These are phyloP conservation scores for Kodamaea jinghongensis DNA, from an alignment of 805 yeast species.

Conservation along the genomic window DNA sequence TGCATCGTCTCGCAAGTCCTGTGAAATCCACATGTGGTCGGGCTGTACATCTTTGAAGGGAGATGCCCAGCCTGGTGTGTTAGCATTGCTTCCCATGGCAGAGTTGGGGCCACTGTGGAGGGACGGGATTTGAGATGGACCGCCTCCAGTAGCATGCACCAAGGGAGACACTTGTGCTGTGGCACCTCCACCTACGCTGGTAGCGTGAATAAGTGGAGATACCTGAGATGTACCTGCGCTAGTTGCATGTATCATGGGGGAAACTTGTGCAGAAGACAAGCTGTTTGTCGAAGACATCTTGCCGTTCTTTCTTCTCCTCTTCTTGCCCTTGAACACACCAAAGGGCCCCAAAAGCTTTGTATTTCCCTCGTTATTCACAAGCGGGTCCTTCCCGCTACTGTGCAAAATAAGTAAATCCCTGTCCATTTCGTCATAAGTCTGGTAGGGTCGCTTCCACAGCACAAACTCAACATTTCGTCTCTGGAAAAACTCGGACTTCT, in stretches of 20 bases:
- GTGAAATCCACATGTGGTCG: slow-evolving; percentile 68
- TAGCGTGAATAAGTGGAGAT: too few relatives aligned
- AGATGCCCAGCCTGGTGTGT: slow-evolving; percentile 2
- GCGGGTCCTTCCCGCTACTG: slow-evolving; percentile 33
- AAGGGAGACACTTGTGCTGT: background rate
- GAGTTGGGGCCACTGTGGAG: background rate
- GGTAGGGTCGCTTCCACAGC: slow-evolving; percentile 60
- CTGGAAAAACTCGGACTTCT: slow-evolving; percentile 50
- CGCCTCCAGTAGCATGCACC: background rate
- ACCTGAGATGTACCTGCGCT: too few relatives aligned
- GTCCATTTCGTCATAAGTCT: slow-evolving; percentile 82
- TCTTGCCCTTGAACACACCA: slow-evolving; percentile 59
- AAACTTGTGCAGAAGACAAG: too few relatives aligned
- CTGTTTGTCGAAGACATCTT: background rate
- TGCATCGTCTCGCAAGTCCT: slow-evolving; percentile 70
- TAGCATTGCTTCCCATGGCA: background rate
- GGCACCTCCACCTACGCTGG: background rate
- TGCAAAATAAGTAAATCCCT: slow-evolving; percentile 58
- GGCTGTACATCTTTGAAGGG: slow-evolving; percentile 17
- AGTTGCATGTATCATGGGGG: too few relatives aligned
- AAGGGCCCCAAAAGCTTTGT: slow-evolving; percentile 72
- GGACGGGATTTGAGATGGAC: background rate
- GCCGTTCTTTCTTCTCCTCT: background rate
- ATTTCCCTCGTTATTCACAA: slow-evolving; percentile 36
- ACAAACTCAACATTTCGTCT: slow-evolving; percentile 75